Base-by-base conservation (phyloP, 1,284 basidiomycete genomes). In the Moesziomyces globuligerus region DNA sequence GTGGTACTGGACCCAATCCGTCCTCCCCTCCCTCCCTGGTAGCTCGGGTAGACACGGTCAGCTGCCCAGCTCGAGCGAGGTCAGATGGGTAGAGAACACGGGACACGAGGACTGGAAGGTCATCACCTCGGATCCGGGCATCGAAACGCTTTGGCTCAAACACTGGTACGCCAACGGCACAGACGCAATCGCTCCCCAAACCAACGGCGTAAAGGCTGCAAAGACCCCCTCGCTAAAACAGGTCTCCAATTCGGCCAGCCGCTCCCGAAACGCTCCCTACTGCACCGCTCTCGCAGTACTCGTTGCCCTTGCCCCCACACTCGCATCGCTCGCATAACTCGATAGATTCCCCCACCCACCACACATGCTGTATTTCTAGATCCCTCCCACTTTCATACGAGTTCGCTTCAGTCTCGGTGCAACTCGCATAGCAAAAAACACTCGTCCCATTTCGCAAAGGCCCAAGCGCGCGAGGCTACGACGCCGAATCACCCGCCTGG, bases 111-210 rank as follows among this genome's bases (percentile, higher is more conserved):
- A 71, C 28, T 65, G 55, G 49, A 61, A 59, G 28, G 49, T 80
- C 13, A 72, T 79, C 24, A 59, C 57, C 5, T 66, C 61, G 7
- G 72, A 76, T 42, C 64, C 74, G 0, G 78, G 74, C 4, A 68
- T 78, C 18, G 70, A 76, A 43, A 58, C 58, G 10, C 43, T 79
- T 7, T 74, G 67, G 61, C 48, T 78, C 45, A 69, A 79, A 20
- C 55, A 67, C 21, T 80, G 72, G 61, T 59, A 62, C 24, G 56
- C 41, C 1, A 50, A 75, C 23, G 68, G 65, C 3, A 48, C 55
- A 0, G 60, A 64, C 47, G 69, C 69, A 2, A 25, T 20, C 3
- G 39, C 54, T 1, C 62, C 69, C 2, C 13, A 17, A 13, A 62
- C 50, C 34, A 56, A 43, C 18, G 69, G 69, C 3, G 58, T 62